Evolutionary conservation across 1,284 basidiomycete genomes (phyloP).

Genomic region (Ceratobasidium sp.): DNA sequence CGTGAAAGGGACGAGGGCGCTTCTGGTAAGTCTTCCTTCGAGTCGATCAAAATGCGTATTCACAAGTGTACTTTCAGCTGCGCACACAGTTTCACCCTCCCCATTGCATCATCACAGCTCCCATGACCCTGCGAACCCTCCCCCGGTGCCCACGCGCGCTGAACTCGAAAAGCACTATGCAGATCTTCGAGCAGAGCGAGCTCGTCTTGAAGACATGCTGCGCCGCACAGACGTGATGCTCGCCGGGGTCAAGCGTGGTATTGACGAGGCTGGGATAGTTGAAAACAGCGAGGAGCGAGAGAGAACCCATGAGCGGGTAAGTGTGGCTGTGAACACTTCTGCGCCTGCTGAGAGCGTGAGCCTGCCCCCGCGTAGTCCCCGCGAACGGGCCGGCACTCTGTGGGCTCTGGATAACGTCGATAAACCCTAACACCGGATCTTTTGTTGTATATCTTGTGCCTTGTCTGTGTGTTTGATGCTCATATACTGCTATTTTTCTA

Average conservation of each 20-base stretch:
- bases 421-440: slow-evolving; percentile 8
- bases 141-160: slow-evolving; percentile 55
- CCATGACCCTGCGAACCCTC: slow-evolving; percentile 56
- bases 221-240: slow-evolving; percentile 74
- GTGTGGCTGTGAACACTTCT: slow-evolving; percentile 14
- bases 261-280: slow-evolving; percentile 60
- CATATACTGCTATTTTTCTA: slow-evolving; percentile 16
- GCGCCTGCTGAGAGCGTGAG: slow-evolving; percentile 36
- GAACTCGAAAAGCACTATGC: slow-evolving; percentile 74
- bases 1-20: slow-evolving; percentile 30
- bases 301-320: slow-evolving; percentile 35
- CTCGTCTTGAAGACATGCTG: slow-evolving; percentile 69
- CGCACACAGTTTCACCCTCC: slow-evolving; percentile 3
- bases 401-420: slow-evolving; percentile 31
- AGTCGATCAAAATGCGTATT: slow-evolving; percentile 5
- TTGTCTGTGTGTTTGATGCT: slow-evolving; percentile 17
- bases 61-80: slow-evolving; percentile 13
- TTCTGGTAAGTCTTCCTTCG: slow-evolving; percentile 12
- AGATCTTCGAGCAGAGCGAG: slow-evolving; percentile 65
- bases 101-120: slow-evolving; percentile 44
- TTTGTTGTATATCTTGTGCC: slow-evolving; percentile 20
- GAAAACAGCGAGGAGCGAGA: slow-evolving; percentile 36
- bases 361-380: slow-evolving; percentile 39
- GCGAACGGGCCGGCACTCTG: slow-evolving; percentile 23
- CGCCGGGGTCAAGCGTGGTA: slow-evolving; percentile 67